A percentile compares a stretch with the other conserved stretches of the same genome.
Evolutionary conservation across 2,329 filamentous ascomycete species (phyloP).

Genomic region (Trichoderma afroharzianum): DNA sequence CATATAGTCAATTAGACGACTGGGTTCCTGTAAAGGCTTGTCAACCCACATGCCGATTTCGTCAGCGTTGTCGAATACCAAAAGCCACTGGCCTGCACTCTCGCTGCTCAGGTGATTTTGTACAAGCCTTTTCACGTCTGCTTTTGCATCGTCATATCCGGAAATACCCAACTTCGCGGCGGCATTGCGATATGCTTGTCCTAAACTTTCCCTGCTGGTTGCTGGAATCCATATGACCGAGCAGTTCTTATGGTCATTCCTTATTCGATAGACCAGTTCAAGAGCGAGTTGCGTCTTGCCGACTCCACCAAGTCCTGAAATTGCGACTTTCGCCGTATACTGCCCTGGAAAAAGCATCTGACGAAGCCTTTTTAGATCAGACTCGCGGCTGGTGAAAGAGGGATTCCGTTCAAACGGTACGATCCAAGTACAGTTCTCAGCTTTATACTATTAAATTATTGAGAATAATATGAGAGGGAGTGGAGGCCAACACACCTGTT

Average conservation of each 20-base stretch:
- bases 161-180: slow-evolving; percentile 27
- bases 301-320: slow-evolving; percentile 30
- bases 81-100: slow-evolving; percentile 34
- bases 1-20: slow-evolving; percentile 27
- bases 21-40: background rate
- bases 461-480: background rate
- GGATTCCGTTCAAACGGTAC: background rate
- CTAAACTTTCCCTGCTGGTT: slow-evolving; percentile 27
- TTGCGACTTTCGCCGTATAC: background rate
- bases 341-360: background rate
- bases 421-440: background rate
- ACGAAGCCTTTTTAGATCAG: background rate
- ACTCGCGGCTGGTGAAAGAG: background rate
- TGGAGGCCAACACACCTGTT: background rate
- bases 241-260: slow-evolving; percentile 26
- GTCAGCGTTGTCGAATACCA: slow-evolving; percentile 46
- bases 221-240: slow-evolving; percentile 42
- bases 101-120: slow-evolving; percentile 31
- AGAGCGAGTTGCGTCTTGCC: slow-evolving; percentile 37
- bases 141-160: slow-evolving; percentile 31
- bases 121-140: slow-evolving; percentile 36
- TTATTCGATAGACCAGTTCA: slow-evolving; percentile 30
- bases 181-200: slow-evolving; percentile 34
- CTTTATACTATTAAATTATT: background rate
- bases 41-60: slow-evolving; percentile 32